These are phyloP conservation scores for Heterobasidion irregulare DNA, from an alignment of 1,284 basidiomycete genomes.

Conservation along the genomic window DNA sequence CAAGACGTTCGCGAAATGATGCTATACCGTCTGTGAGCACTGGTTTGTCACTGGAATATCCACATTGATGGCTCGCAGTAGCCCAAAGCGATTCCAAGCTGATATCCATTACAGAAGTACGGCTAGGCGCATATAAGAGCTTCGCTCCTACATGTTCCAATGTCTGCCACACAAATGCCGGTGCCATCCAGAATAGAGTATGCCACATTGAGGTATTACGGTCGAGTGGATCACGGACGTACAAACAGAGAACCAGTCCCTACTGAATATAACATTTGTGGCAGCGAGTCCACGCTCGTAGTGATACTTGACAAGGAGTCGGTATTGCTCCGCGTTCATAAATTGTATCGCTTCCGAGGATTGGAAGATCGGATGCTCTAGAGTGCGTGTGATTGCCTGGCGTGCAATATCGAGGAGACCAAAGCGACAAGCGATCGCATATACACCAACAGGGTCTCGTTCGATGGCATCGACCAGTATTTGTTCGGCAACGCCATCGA, in stretches of 20 bases:
- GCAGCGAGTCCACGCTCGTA: not conserved
- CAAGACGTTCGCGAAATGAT: not conserved
- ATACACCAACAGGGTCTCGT: not conserved
- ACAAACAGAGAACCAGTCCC: not conserved
- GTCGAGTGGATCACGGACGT: too few relatives aligned
- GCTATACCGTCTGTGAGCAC: not conserved
- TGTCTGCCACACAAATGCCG: too few relatives aligned
- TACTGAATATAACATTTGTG: not conserved
- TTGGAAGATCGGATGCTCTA: not conserved
- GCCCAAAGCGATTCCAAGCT: too few relatives aligned
- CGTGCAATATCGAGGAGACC: not conserved
- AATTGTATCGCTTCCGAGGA: not conserved
- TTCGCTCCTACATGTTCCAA: too few relatives aligned
- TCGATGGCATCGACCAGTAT: not conserved
- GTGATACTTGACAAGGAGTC: not conserved
- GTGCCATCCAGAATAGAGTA: too few relatives aligned
- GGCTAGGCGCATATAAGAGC: too few relatives aligned
- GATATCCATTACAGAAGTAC: too few relatives aligned
- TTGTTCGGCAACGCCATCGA: not conserved
- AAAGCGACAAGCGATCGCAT: not conserved
- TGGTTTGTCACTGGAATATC: too few relatives aligned
- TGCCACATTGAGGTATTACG: too few relatives aligned
- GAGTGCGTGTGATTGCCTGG: not conserved
- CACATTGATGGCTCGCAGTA: too few relatives aligned
- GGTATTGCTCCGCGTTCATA: not conserved